Evolutionary conservation across 495 filamentous ascomycete genomes (phyloP), one percentile per base, ranked within the genome.

Genomic region (Lepraria neglecta): DNA sequence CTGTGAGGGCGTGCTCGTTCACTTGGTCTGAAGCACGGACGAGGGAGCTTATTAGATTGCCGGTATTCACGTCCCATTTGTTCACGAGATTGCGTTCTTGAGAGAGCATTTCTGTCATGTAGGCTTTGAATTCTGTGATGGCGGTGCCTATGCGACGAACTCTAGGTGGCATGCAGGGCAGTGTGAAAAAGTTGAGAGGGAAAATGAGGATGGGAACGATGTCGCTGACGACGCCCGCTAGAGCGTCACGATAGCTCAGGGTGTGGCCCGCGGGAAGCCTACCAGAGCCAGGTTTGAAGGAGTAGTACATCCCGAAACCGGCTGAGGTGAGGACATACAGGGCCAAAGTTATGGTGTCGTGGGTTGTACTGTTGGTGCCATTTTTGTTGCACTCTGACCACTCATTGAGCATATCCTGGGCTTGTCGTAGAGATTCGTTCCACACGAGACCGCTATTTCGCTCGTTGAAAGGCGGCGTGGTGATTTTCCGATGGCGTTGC

Each of bases 391-490:
- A 31, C 4, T 44, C 44, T 19, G 50, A 54, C 17, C 17, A 44
- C 66, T 42, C 17, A 12, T 28, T 60, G 15, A 76, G 47, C 74
- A 78, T 75, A 10, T 69, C 67, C 30, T 64, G 58, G 4, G 74
- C 69, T 62, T 79, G 73, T 1, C 62, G 62, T 0, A 76, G 28
- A 2, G 71, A 62, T 64, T 77, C 73, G 4, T 60, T 44, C 76
- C 75, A 78, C 6, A 78, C 74, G 12, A 74, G 60, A 2, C 55
- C 61, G 53, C 71, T 78, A 58, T 68, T 78, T 1, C 63, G 65
- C 64, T 80, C 75, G 54, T 77, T 77, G 58, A 80, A 78, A 0
- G 70, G 68, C 1, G 71, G 62, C 0, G 73, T 67, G 10, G 71
- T 71, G 12, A 72, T 58, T 58, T 70, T 73, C 9, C 75, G 65